Conservation (phyloP, 1,284 basidiomycete genomes). For the Trametes hirsuta region DNA sequence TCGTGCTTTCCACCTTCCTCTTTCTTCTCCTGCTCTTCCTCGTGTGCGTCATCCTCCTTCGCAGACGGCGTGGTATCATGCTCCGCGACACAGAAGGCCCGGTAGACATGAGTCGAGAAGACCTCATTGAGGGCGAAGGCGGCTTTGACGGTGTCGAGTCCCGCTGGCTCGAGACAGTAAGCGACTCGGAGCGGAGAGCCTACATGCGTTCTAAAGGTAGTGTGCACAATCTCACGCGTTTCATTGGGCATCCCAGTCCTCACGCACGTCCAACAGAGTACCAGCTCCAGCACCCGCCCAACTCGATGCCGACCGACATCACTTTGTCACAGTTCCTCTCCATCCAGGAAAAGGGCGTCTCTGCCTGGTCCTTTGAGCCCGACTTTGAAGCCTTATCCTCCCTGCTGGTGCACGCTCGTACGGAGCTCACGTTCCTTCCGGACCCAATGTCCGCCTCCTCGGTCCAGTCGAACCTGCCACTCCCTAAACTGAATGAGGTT, state of each 20-base stretch:
- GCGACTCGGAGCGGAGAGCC: conserved; percentile 68
- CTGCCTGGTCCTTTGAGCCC: conserved; percentile 96
- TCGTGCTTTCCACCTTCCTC: conserved; percentile 91
- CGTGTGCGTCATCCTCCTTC: conserved; percentile 83
- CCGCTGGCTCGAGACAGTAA: conserved; percentile 89
- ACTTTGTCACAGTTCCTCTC: conserved; percentile 96
- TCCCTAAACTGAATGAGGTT: conserved; percentile 95
- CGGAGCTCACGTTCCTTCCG: conserved; percentile 94
- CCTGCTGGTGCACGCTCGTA: conserved; percentile 89
- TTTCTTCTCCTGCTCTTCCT: conserved; percentile 91
- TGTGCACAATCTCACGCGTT: conserved; percentile 30
- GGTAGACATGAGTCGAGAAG: conserved; percentile 90
- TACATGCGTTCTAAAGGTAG: conserved; percentile 90
- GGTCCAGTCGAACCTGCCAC: conserved; percentile 92
- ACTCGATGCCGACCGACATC: conserved; percentile 93
- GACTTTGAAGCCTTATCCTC: conserved; percentile 94
- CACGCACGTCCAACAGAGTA: conserved; percentile 62
- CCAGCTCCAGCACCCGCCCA: conserved; percentile 89
- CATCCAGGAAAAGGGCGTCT: conserved; percentile 97
- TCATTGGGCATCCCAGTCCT: conserved; percentile 5
- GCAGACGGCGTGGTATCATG: conserved; percentile 79
- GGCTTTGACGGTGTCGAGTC: conserved; percentile 90
- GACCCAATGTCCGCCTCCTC: conserved; percentile 92
- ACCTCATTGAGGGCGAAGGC: conserved; percentile 87
- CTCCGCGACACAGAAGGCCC: conserved; percentile 91